Evolutionary conservation across 2,329 filamentous ascomycete genomes (phyloP).

Genomic region (Alternaria rosae): DNA sequence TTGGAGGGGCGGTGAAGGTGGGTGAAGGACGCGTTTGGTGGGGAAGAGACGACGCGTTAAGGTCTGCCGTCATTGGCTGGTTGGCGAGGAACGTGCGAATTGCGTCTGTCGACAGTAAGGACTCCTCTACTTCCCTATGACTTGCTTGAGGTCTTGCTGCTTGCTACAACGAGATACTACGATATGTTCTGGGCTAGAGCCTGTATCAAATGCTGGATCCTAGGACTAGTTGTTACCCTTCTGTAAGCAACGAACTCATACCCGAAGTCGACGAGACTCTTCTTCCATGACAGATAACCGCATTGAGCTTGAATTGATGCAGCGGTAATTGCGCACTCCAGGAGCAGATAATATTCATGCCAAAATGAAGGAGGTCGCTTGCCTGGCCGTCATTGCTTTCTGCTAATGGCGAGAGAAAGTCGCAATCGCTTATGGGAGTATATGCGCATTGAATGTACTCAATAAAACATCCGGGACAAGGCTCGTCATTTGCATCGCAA

Average conservation of each 20-base stretch:
- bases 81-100: slow-evolving; percentile 1
- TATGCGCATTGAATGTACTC: background rate
- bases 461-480: background rate
- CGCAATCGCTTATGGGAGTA: background rate
- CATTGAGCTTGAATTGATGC: background rate
- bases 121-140: background rate
- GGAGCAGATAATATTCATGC: background rate
- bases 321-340: background rate
- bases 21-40: slow-evolving; percentile 11
- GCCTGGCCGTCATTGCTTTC: background rate
- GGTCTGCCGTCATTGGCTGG: slow-evolving; percentile 6
- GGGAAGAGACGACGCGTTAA: slow-evolving; percentile 10
- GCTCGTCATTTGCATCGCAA: background rate
- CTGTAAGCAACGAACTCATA: background rate
- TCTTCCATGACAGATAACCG: background rate
- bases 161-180: background rate
- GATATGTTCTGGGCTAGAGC: background rate
- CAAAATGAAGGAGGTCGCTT: background rate
- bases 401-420: background rate
- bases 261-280: background rate
- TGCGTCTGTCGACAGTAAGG: background rate
- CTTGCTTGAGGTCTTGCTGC: background rate
- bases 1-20: slow-evolving; percentile 23
- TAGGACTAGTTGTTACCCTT: background rate
- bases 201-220: background rate